A percentile compares a stretch with the other conserved stretches of the same genome.
phyloP scores from a whole-genome alignment of 345 rosid genomes.

The Citrus inodora region DNA sequence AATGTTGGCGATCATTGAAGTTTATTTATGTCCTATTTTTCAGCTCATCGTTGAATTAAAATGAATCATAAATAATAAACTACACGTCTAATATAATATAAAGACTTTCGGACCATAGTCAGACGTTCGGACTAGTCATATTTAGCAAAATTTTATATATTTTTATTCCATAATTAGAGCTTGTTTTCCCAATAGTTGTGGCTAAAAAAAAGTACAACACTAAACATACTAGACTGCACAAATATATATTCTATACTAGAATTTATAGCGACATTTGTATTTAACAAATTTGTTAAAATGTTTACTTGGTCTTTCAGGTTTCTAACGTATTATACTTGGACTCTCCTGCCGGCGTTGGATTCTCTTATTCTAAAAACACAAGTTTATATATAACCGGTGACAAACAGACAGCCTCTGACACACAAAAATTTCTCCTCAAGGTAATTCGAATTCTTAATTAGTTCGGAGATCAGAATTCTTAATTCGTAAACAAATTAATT shows the following conservation, averaged over 20 bases:
- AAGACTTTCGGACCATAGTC: no score
- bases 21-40: no score
- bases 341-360: slow-evolving; percentile 56
- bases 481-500: not conserved
- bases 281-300: not conserved
- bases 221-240: not conserved
- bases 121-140: no score
- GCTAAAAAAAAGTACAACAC: no score
- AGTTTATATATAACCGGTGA: slow-evolving; percentile 39
- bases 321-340: slow-evolving; percentile 59
- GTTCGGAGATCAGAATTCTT: not conserved
- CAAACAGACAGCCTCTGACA: slow-evolving; percentile 38
- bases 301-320: slow-evolving; percentile 28
- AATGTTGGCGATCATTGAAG: no score
- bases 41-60: no score
- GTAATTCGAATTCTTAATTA: slow-evolving; percentile 16
- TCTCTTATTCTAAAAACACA: slow-evolving; percentile 38
- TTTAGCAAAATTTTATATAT: not conserved
- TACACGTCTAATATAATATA: no score
- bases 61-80: no score
- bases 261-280: not conserved
- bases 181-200: no score
- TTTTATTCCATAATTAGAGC: not conserved
- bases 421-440: slow-evolving; percentile 51
- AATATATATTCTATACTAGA: not conserved